Percentiles rank a stretch among this genome's conserved stretches.
Evolutionary conservation across 1,284 basidiomycete genomes (phyloP).

Genomic region (Microbotryum violaceum): DNA sequence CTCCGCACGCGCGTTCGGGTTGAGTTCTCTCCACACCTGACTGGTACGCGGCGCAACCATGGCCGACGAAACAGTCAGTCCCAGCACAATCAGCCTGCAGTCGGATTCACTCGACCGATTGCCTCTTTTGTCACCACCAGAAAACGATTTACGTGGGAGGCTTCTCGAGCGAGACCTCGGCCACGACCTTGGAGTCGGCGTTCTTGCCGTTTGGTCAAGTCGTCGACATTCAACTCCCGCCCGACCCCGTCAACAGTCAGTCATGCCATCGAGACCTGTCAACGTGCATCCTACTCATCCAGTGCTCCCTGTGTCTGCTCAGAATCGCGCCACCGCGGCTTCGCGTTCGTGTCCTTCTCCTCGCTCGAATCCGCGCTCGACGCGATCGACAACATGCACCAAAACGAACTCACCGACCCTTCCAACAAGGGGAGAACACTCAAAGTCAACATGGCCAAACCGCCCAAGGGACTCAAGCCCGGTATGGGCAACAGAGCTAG

Average conservation of each 20-base stretch:
- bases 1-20: too few species aligned
- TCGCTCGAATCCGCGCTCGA: conserved; percentile 30
- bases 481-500: conserved; percentile 30
- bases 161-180: conserved; percentile 31
- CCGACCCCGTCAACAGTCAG: conserved; percentile 33
- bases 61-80: too few species aligned
- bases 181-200: conserved; percentile 30
- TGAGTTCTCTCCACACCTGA: too few species aligned
- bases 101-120: too few species aligned
- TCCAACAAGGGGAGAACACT: conserved; percentile 22
- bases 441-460: conserved; percentile 36
- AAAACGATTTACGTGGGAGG: conserved; percentile 31
- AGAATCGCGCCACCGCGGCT: conserved; percentile 31
- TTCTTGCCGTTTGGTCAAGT: conserved; percentile 38
- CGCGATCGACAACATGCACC: conserved; percentile 39
- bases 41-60: too few species aligned
- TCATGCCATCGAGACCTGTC: neutral
- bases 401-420: conserved; percentile 31
- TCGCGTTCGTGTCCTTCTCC: conserved; percentile 36
- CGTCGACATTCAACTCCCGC: conserved; percentile 36
- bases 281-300: neutral
- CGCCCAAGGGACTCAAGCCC: conserved; percentile 23
- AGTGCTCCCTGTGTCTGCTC: neutral
- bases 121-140: neutral
- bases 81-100: too few species aligned